A percentile compares a stretch with the other conserved stretches of the same genome.
Evolutionary conservation across 2,329 filamentous ascomycete genomes (phyloP).

Genomic region (Phaeosphaeriaceae sp.): DNA sequence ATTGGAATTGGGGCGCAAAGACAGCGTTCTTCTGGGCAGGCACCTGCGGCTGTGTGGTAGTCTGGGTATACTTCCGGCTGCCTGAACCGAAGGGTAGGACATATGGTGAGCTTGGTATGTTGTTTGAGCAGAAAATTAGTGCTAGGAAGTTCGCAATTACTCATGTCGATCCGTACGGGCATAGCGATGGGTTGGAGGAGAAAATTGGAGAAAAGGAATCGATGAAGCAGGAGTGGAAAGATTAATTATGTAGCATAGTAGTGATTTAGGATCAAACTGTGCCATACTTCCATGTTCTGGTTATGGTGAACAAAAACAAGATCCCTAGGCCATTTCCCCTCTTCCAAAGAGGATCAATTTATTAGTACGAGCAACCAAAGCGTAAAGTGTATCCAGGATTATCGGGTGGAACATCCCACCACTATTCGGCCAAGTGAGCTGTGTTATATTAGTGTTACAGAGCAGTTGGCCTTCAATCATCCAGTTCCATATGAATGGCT

Average conservation of each 20-base stretch:
- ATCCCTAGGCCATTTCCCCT: too few relatives aligned
- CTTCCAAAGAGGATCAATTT: too few relatives aligned
- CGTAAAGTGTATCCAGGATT: too few relatives aligned
- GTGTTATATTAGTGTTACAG: too few relatives aligned
- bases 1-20: conserved; percentile 85
- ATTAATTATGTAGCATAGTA: conserved; percentile 5
- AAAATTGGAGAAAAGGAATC: conserved; percentile 15
- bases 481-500: too few relatives aligned
- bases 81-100: conserved; percentile 80
- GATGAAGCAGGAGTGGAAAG: conserved; percentile 18
- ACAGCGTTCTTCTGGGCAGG: conserved; percentile 86
- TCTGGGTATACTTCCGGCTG: conserved; percentile 79
- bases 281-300: background rate
- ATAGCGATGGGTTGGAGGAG: conserved; percentile 10
- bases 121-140: conserved; percentile 66
- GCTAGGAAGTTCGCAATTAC: conserved; percentile 32
- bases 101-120: conserved; percentile 81
- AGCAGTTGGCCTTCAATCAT: too few relatives aligned
- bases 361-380: too few relatives aligned
- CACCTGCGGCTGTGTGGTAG: conserved; percentile 75
- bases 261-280: background rate
- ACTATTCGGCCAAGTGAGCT: too few relatives aligned
- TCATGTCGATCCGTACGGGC: conserved; percentile 27
- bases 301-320: background rate
- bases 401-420: too few relatives aligned